Conservation (phyloP, 257 asterid genomes). For the Fraxinus anomala region DNA sequence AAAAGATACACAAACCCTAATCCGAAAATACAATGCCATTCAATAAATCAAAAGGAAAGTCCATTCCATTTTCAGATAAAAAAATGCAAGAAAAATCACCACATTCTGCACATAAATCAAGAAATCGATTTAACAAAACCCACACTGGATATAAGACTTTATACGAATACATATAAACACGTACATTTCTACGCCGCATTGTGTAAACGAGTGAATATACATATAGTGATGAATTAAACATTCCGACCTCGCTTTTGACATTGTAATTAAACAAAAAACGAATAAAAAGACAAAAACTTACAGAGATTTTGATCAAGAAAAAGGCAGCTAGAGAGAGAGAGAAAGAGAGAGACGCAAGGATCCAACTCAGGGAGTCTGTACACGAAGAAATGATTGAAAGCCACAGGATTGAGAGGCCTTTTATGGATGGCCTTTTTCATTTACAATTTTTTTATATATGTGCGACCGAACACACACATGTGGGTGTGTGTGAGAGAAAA, state of each 20-base stretch:
- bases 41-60: not conserved
- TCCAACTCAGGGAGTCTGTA: constrained; percentile 51
- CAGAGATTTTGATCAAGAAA: constrained; percentile 44
- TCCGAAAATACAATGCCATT: constrained; percentile 24
- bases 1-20: constrained; percentile 43
- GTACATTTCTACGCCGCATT: constrained; percentile 29
- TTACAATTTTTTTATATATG: not conserved
- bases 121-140: constrained; percentile 1
- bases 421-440: constrained; percentile 65
- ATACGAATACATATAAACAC: constrained; percentile 24
- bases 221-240: constrained; percentile 8
- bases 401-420: constrained; percentile 68
- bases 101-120: constrained; percentile 26
- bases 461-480: not conserved
- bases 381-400: constrained; percentile 55
- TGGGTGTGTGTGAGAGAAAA: not conserved
- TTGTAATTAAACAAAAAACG: constrained; percentile 6
- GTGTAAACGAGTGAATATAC: constrained; percentile 4
- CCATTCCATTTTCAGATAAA: constrained; percentile 36
- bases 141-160: constrained; percentile 20
- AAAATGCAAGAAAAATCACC: constrained; percentile 22
- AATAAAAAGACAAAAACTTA: constrained; percentile 25
- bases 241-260: constrained; percentile 33
- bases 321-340: constrained; percentile 38
- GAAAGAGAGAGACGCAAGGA: constrained; percentile 47